Base-by-base conservation (phyloP, 805 yeast species). In the Starmerella geochares region DNA sequence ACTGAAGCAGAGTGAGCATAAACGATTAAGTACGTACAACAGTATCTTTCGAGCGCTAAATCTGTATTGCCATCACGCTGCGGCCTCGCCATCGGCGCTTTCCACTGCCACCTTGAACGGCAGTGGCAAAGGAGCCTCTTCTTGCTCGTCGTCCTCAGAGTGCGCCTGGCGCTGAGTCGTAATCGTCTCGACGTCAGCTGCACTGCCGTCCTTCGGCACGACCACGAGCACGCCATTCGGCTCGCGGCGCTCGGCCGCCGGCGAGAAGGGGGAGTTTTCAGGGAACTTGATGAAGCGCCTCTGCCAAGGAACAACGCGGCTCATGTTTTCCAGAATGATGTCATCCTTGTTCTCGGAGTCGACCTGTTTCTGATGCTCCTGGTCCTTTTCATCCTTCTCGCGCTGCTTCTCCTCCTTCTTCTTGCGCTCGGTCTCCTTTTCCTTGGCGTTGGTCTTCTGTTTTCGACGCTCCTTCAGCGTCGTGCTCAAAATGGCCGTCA, bases 391-490 rank as follows among this genome's bases (percentile, higher is more conserved):
- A 17, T 60, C 63, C 32, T 57, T 56, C 19, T 49, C 49, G 37
- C 54, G 46, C 54, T 17, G 49, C 46, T 60, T 61, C 28, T 54
- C 55, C 27, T 60, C 67, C 48, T 60, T 62, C 52, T 62, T 61
- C 32, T 56, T 54, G 40, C 55, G 57, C 31, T 55, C 56, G 31
- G 56, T 55, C 21, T 57, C 61, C 32, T 56, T 43, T 29, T 49
- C 51, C 37, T 48, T 49, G 10, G 29, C 41, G 24, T 20, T 37
- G 39, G 40, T 75, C 54, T 71, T 71, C 36, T 73, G 71, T 69
- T 78, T 79, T 65, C 96, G 80, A 29, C 90, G 92, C 66, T 84
- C 86, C n/a, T 96, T 96, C 16, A 81, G 86, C 2, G 98, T 90
- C 0, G 96, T 90, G 2, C 96, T 87, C 49, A 92, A 74, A 14